Evolutionary conservation across 331 rosid species (phyloP), one percentile per base, ranked within the genome.

Genomic region (Cucumis variabilis): DNA sequence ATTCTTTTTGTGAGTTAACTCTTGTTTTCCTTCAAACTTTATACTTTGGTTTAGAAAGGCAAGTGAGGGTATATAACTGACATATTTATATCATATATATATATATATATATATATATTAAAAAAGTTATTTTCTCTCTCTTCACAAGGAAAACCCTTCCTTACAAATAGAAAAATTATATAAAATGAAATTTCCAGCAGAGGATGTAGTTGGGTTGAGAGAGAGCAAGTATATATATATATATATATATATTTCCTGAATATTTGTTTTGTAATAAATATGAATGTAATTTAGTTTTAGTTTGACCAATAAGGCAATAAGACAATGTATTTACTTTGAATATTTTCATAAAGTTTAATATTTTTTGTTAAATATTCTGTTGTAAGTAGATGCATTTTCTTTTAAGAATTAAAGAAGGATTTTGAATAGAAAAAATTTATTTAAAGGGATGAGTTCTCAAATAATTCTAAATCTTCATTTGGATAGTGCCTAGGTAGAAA

Each of bases 181-280:
- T 21, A 5, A 21, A 75, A 76, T 23, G 30, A 46, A 46, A 76
- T 75, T 74, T 46, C 30, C 80, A 73, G 80, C 80, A 19, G 37
- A 73, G 79, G 16, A 73, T 73, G 53, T 9, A 33, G 53, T 73
- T 73, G 79, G 79, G 79, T 37, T 37, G 53, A 16, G 79, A 73
- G 4, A 73, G 79, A 8, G 44, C 44, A 37, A 37, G 37, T 37
- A 51, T 51, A 3, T 10, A 51, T 51, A 53, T 53, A 53, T 60
- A 60, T 62, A 14, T 60, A 44, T 7, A 44, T 60, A 20, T 63
- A 3, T 66, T 67, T 76, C 21, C 23, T 75, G 58, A 44, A 46
- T 75, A 75, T 75, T 14, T 44, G 30, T 46, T 75, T 75, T 23
- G 28, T 44, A 75, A 44, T 75, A 23, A 76, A 75, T 75, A 46